Evolutionary conservation across 495 filamentous ascomycete genomes (phyloP).

Genomic region (Penicillium canariense): DNA sequence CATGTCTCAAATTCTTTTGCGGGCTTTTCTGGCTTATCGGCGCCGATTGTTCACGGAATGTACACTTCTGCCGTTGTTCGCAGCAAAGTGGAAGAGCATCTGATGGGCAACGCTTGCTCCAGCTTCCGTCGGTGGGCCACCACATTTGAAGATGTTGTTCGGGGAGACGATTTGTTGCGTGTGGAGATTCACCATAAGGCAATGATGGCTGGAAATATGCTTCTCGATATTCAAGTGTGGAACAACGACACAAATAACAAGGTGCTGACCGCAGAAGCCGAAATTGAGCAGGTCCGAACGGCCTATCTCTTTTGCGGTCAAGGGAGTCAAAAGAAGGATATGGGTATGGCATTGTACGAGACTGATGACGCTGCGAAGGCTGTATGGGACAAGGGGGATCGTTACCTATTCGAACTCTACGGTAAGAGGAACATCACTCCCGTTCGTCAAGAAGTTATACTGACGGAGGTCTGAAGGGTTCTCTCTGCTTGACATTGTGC

Average conservation of each 20-base stretch:
- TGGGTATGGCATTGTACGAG: conserved; percentile 98
- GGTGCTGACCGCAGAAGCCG: conserved; percentile 88
- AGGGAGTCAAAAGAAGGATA: conserved; percentile 96
- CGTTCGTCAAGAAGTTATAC: too few species aligned
- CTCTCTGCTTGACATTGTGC: conserved; percentile 95
- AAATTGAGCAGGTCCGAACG: conserved; percentile 97
- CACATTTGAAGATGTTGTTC: too few species aligned
- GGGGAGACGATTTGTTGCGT: conserved; percentile 83
- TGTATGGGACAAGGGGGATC: conserved; percentile 96
- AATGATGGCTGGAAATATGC: conserved; percentile 97
- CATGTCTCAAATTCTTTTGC: conserved; percentile 95
- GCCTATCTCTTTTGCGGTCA: conserved; percentile 98
- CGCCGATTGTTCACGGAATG: conserved; percentile 98
- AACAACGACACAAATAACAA: conserved; percentile 94
- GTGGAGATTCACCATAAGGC: conserved; percentile 97
- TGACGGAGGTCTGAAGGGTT: too few species aligned
- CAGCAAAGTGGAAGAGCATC: conserved; percentile 82
- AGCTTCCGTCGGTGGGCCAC: conserved; percentile 81
- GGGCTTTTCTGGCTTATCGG: conserved; percentile 89
- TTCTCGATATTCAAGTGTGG: conserved; percentile 58
- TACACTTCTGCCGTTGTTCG: conserved; percentile 95
- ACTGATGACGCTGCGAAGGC: conserved; percentile 90
- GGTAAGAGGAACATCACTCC: too few species aligned
- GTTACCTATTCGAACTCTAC: conserved; percentile 97
- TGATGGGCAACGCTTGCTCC: conserved; percentile 96